These are phyloP conservation scores for Penicillium janthinellum DNA, from an alignment of 2,329 filamentous ascomycete species.

Conservation along the genomic window DNA sequence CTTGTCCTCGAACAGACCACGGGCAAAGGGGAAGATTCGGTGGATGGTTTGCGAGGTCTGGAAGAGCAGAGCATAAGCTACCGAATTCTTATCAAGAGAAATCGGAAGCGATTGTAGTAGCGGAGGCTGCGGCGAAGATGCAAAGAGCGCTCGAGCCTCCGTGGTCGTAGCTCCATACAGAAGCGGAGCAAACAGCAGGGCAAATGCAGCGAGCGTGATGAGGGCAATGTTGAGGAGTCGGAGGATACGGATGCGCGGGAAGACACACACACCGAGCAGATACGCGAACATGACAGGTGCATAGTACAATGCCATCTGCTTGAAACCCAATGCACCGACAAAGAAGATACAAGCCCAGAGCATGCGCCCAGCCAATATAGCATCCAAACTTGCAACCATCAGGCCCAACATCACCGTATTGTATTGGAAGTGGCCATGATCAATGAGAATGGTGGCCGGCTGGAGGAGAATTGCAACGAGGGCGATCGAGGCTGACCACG, in stretches of 20 bases:
- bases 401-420: conserved; percentile 98
- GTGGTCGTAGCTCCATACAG: conserved; percentile 72
- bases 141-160: conserved; percentile 63
- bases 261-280: conserved; percentile 82
- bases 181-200: conserved; percentile 73
- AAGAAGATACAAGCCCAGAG: conserved; percentile 94
- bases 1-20: conserved; percentile 98
- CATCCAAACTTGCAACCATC: conserved; percentile 81
- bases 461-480: conserved; percentile 91
- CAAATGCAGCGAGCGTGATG: conserved; percentile 72
- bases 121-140: conserved; percentile 64
- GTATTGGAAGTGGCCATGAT: conserved; percentile 96
- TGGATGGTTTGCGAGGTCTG: conserved; percentile 83
- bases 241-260: conserved; percentile 66
- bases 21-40: conserved; percentile 91
- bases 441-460: conserved; percentile 84
- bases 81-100: conserved; percentile 63
- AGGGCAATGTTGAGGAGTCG: conserved; percentile 75
- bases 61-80: conserved; percentile 73
- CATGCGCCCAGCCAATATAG: conserved; percentile 79
- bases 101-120: conserved; percentile 60
- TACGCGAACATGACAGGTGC: conserved; percentile 91
- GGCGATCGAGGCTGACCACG: conserved; percentile 81
- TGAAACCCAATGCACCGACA: conserved; percentile 90
- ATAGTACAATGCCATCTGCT: conserved; percentile 99